Base-by-base conservation (phyloP, 2,329 filamentous ascomycete species). In the Nemania bipapillata region DNA sequence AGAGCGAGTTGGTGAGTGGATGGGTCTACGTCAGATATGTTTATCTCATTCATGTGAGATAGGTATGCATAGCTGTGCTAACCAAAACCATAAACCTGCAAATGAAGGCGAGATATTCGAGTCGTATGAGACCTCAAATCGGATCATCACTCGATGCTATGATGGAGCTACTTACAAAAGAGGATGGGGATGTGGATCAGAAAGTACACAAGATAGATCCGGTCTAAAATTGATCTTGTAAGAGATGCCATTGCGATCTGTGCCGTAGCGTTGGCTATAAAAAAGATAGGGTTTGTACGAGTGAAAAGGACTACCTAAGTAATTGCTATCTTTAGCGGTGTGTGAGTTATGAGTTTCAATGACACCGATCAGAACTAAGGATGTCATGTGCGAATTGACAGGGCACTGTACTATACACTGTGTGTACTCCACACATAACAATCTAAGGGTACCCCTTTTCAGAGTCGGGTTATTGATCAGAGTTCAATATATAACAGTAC, bases 121-220 rank as follows among this genome's bases (percentile, higher is more conserved):
- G n/a, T n/a, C n/a, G n/a, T n/a, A n/a, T 2, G 35, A 9, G 5
- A 54, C n/a, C 15, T 32, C 24, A 20, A 56, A 37, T 30, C 2
- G 17, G 9, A 7, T 6, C 20, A 8, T 4, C 37, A 45, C 20
- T 22, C n/a, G 24, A 45, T 50, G 53, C 11, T 3, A 12, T 35
- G 12, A 4, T 15, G 62, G n/a, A n/a, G n/a, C n/a, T n/a, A n/a
- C 77, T 62, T 74, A 79, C 78, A 78, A 69, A 79, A 77, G 12
- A 79, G 68, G 12, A 79, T 57, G 0, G 77, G 77, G 35, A 79
- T 74, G 63, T 79, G 77, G 15, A 79, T 74, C 49, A 77, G 62
- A 28, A 79, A 79, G 59, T 79, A 79, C 24, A 74, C 71, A 17
- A 79, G 73, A 68, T 79, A 79, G 20, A 78, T 60, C 32, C 73